These are phyloP conservation scores for Claviceps digitariae DNA, from an alignment of 2,329 filamentous ascomycete genomes.

Conservation along the genomic window DNA sequence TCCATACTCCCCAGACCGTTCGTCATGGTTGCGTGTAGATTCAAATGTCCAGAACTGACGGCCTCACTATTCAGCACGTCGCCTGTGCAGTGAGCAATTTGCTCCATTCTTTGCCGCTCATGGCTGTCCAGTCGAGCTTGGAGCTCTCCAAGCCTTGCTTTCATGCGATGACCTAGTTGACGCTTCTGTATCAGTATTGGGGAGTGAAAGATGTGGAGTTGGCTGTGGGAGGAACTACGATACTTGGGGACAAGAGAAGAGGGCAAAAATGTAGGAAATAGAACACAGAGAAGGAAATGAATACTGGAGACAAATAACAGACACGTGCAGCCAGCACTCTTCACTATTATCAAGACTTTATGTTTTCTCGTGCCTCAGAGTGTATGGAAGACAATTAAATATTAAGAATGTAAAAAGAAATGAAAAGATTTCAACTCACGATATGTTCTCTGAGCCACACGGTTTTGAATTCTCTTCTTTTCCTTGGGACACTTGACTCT, in stretches of 20 bases:
- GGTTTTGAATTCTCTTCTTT: slow-evolving; percentile 8
- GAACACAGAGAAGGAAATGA: too few species aligned
- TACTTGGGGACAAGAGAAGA: neutral
- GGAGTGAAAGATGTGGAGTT: neutral
- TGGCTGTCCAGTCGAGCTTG: slow-evolving; percentile 17
- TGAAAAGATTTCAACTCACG: slow-evolving; percentile 11
- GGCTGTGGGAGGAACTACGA: neutral
- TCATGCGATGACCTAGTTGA: slow-evolving; percentile 17
- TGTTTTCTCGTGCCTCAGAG: neutral
- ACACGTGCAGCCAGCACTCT: too few species aligned
- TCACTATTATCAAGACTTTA: neutral
- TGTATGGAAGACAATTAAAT: neutral
- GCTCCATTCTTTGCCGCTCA: slow-evolving; percentile 10
- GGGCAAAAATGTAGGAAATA: too few species aligned
- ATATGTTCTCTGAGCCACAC: slow-evolving; percentile 12
- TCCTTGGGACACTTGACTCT: slow-evolving; percentile 7
- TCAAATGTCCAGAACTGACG: neutral
- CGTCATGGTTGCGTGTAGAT: neutral
- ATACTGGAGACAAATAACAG: neutral
- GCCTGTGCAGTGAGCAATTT: neutral
- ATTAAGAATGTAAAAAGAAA: neutral
- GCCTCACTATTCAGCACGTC: neutral
- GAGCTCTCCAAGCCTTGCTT: slow-evolving; percentile 17
- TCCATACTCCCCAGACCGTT: neutral
- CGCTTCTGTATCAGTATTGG: neutral